Conservation (phyloP, 805 yeast species). For the Starmerella cellae region DNA sequence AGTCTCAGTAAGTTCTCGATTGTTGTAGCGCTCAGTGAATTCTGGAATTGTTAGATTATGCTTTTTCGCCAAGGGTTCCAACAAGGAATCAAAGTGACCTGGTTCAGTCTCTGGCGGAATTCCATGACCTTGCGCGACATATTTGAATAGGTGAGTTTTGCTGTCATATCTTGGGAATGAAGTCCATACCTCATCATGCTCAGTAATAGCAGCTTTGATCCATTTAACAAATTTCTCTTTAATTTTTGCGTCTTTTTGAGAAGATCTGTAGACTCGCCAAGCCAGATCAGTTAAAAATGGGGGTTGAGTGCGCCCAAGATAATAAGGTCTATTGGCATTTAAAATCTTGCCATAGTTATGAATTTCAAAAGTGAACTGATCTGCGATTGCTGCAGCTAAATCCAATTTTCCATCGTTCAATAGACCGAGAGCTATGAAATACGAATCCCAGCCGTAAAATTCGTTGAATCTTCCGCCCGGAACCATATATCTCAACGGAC, state of each 20-base stretch:
- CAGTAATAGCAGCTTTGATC: constrained; percentile 67
- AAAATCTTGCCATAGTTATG: constrained; percentile 80
- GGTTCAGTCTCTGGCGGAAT: constrained; percentile 94
- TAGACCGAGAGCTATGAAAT: constrained; percentile 78
- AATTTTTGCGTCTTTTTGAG: constrained; percentile 19
- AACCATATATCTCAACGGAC: constrained; percentile 76
- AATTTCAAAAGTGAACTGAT: constrained; percentile 82
- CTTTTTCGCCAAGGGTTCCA: constrained; percentile 56
- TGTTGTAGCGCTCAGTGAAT: constrained; percentile 58
- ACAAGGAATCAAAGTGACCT: constrained; percentile 64
- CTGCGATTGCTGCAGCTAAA: constrained; percentile 79
- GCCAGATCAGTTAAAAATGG: constrained; percentile 95
- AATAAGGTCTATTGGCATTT: constrained; percentile 88
- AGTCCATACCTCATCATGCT: constrained; percentile 73
- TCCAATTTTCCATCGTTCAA: constrained; percentile 51
- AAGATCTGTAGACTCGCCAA: constrained; percentile 38
- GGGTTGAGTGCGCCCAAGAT: constrained; percentile 85
- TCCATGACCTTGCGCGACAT: constrained; percentile 83
- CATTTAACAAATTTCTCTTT: constrained; percentile 50
- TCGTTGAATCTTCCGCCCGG: constrained; percentile 98
- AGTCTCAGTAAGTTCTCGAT: constrained; percentile 54
- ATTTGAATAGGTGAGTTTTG: constrained; percentile 69
- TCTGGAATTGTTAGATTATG: constrained; percentile 44
- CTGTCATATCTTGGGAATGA: constrained; percentile 58
- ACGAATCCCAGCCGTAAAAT: constrained; percentile 96